Base-by-base conservation (phyloP, 1,284 basidiomycete species). In the Cutaneotrichosporon sp. region DNA sequence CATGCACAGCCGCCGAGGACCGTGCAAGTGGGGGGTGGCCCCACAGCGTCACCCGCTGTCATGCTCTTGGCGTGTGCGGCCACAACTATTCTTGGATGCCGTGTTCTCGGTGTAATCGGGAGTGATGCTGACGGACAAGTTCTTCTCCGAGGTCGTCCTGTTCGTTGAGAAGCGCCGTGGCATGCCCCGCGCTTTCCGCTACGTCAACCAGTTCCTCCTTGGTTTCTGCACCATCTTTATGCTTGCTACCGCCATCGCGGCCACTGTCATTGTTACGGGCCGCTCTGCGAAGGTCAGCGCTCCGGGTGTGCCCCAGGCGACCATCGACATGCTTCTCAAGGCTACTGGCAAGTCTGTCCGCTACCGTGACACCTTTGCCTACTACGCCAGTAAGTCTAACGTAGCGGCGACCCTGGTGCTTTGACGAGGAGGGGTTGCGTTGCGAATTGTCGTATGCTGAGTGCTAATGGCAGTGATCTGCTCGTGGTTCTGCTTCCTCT, bases 401-500 rank as follows among this genome's bases (percentile, higher is more conserved):
- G 15, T n/a, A 7, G 35, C n/a, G 21, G 22, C 20, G 17, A 23
- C 38, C 5, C 14, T 2, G 18, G 42, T 1, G n/a, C 38, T 33
- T 33, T 18, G 17, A 20, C 17, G 5, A 4, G n/a, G n/a, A 18
- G 20, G 7, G 22, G 13, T 15, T 7, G 18, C 14, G 17, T 35
- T 22, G 20, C 14, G 18, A 2, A 21, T 9, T 9, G 21, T 30
- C 21, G 33, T 37, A 21, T 23, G n/a, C 22, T 10, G n/a, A 15
- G n/a, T 9, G 22, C 34, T 53, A 23, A 48, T 34, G 22, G 8
- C 46, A 39, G 47, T 59, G 51, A 55, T 59, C 34, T 33, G 37
- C 48, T 35, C 45, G 21, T 59, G 57, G 57, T 34, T 59, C 37
- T 39, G 42, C n/a, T 59, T 46, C 22, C 43, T 46, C 51, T 44